Evolutionary conservation across 306 rosid species (phyloP), one percentile per base, ranked within the genome.

Genomic region (Psophocarpus tetragonolobus): DNA sequence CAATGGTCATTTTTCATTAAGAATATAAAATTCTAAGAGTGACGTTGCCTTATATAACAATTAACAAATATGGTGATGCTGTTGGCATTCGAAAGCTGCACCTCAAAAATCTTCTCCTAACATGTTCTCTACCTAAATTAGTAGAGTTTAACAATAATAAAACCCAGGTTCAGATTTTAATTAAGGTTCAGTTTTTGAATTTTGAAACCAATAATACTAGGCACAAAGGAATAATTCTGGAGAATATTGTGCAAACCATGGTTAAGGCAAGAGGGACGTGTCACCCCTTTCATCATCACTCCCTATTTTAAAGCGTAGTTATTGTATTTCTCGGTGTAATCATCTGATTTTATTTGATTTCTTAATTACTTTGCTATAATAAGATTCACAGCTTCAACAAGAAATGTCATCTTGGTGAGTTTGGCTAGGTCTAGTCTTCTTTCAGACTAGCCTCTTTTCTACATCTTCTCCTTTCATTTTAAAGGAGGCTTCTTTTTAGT

Each of bases 1-100:
- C 77, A 88, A 38, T 57, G 65, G 81, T 81, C 87, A 68, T 79
- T 85, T 81, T 88, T 84, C 65, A 50, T 71, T 35, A 74, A 20
- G 7, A 78, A 75, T 87, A 70, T 74, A 64, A 74, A 78, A 81
- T n/a, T 78, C 51, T 9, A 33, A 18, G 74, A 48, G 73, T 82
- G 87, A 81, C 68, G 77, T 65, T 71, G 41, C 84, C 70, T 87
- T 57, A n/a, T n/a, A n/a, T n/a, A 21, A 48, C 75, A 78, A 84
- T 81, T 39, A 74, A 84, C 74, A 83, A 81, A 77, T 81, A 66
- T 0, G 57, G 42, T 81, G 84, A 69, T 70, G 84, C 44, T 68
- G 76, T 68, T 61, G 78, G 56, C 79, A 71, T 35, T 84, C 35
- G 61, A 84, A 47, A 80, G 65, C 83, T 73, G 81, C 79, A 65